A percentile compares a stretch with the other conserved stretches of the same genome.
Evolutionary conservation across 2,329 filamentous ascomycete species (phyloP).

Genomic region (Cadophora malorum): DNA sequence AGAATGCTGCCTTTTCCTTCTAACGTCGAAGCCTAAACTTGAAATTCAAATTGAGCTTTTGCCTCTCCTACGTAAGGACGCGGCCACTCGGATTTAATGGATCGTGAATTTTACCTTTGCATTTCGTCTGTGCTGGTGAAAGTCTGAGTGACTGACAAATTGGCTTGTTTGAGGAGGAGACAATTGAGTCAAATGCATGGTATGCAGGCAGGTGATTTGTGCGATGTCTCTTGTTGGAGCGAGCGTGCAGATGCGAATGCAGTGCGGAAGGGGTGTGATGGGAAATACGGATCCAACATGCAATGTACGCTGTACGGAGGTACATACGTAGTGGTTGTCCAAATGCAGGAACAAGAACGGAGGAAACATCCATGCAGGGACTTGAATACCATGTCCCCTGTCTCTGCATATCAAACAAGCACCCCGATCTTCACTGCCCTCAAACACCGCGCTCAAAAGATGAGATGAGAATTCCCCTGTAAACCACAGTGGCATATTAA

Average conservation of each 20-base stretch:
- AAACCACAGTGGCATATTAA: neutral
- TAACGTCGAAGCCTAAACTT: conserved; percentile 5
- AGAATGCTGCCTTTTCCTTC: conserved; percentile 14
- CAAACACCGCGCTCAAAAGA: conserved; percentile 9
- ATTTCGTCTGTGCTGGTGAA: neutral
- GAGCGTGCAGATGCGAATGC: neutral
- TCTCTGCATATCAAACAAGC: neutral
- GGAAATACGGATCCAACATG: conserved; percentile 10
- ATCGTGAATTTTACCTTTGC: neutral
- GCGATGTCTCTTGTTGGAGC: neutral
- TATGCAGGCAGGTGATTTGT: neutral
- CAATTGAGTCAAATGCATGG: neutral
- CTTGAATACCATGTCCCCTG: neutral
- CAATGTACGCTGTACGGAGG: conserved; percentile 9
- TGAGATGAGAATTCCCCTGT: conserved; percentile 1
- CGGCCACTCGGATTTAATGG: conserved; percentile 1
- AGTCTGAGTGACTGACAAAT: conserved; percentile 1
- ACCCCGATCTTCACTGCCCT: neutral
- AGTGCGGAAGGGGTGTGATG: conserved; percentile 2
- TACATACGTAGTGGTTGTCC: neutral
- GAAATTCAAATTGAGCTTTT: neutral
- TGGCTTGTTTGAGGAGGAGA: neutral
- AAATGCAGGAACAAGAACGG: neutral
- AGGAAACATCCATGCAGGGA: neutral
- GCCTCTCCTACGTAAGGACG: neutral